Percentiles rank a stretch among this genome's conserved stretches.
These are phyloP conservation scores for Multifurca ochricompacta DNA, from an alignment of 768 basidiomycete species.

Conservation along the genomic window DNA sequence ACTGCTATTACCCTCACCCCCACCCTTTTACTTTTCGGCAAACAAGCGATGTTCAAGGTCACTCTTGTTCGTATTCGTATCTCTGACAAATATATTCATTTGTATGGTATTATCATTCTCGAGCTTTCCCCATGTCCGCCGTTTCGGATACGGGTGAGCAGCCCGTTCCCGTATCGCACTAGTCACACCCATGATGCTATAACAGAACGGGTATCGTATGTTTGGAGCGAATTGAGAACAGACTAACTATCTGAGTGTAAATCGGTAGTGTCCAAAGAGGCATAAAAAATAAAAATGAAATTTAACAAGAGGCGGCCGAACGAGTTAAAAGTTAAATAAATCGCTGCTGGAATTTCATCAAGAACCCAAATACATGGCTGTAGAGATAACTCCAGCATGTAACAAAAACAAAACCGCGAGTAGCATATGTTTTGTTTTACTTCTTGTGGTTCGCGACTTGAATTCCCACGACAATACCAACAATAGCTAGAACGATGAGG, in stretches of 20 bases:
- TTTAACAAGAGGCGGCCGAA: neutral
- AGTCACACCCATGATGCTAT: too few relatives aligned
- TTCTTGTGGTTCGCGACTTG: conserved; percentile 43
- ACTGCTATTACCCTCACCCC: too few relatives aligned
- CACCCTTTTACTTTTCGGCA: too few relatives aligned
- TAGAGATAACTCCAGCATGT: neutral
- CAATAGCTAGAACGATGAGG: conserved; percentile 54
- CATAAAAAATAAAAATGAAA: neutral
- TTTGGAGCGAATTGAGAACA: neutral
- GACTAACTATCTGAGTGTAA: conserved; percentile 1
- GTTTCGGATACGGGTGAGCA: too few relatives aligned
- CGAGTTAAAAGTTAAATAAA: neutral
- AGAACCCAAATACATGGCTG: neutral
- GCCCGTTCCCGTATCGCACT: too few relatives aligned
- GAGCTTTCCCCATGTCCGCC: too few relatives aligned
- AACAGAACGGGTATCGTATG: conserved; percentile 13
- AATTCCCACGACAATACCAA: conserved; percentile 56
- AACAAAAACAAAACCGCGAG: neutral
- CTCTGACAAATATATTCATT: too few relatives aligned
- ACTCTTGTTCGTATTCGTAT: too few relatives aligned
- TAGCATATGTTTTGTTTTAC: conserved; percentile 1
- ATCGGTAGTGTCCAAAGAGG: conserved; percentile 2
- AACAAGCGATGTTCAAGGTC: too few relatives aligned
- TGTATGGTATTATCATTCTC: too few relatives aligned
- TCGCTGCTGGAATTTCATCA: neutral